These are phyloP conservation scores for Pyrus hybrid DNA, from an alignment of 331 rosid species.

Conservation along the genomic window DNA sequence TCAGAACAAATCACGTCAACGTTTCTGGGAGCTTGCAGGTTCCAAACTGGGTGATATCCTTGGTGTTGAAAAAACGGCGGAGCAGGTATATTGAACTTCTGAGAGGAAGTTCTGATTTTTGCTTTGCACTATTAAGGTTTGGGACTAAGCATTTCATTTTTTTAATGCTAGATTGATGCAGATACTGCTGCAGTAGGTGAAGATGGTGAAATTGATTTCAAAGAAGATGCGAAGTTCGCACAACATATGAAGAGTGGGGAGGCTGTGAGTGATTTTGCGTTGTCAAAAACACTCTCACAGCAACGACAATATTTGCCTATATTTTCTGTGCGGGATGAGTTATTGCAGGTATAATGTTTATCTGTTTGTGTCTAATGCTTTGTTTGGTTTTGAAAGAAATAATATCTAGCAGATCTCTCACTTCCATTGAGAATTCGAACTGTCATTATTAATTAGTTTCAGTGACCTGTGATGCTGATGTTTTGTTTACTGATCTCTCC, in stretches of 20 bases:
- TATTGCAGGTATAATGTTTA: constrained; percentile 61
- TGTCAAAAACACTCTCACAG: constrained; percentile 71
- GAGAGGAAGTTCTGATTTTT: constrained; percentile 14
- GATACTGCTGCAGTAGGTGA: constrained; percentile 92
- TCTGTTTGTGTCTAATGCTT: neutral
- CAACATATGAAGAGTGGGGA: constrained; percentile 91
- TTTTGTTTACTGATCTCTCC: neutral
- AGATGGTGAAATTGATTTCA: constrained; percentile 89
- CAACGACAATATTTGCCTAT: constrained; percentile 97
- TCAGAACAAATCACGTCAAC: constrained; percentile 85
- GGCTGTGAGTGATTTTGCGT: constrained; percentile 95
- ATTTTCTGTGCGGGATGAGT: constrained; percentile 84
- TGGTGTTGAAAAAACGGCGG: constrained; percentile 90
- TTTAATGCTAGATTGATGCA: constrained; percentile 66
- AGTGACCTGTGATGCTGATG: neutral
- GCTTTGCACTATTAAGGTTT: constrained; percentile 9
- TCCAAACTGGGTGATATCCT: constrained; percentile 96
- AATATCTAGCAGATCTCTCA: neutral
- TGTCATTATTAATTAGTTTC: neutral
- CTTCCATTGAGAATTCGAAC: neutral
- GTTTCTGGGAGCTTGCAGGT: constrained; percentile 99
- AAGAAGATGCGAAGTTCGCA: constrained; percentile 95
- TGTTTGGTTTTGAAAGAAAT: neutral
- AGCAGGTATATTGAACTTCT: constrained; percentile 55
- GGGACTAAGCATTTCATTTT: constrained; percentile 7